Percentiles rank a stretch among this genome's conserved stretches.
These are phyloP conservation scores for Coemansia sp. DNA, from an alignment of 192 early-diverging fungal species.

Conservation along the genomic window DNA sequence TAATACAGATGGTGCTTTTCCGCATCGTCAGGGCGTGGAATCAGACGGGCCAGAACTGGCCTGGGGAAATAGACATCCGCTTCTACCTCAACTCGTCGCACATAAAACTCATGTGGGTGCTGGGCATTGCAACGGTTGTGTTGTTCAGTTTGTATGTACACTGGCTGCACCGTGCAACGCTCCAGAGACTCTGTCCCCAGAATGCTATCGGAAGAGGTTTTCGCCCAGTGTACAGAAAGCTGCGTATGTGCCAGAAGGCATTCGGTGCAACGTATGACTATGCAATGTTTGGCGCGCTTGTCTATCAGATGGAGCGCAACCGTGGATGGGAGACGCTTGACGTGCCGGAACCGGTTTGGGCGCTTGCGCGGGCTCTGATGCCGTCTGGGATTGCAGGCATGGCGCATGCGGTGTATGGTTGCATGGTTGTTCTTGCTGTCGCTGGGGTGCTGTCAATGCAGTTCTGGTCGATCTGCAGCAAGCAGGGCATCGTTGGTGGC, in stretches of 20 bases:
- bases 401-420: constrained; percentile 29
- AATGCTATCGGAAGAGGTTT: not conserved
- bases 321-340: constrained; percentile 31
- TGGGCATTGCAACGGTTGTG: constrained; percentile 14
- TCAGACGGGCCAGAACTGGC: constrained; percentile 50
- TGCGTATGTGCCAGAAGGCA: constrained; percentile 12
- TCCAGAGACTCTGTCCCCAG: not conserved
- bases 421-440: not conserved
- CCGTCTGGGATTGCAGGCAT: constrained; percentile 24
- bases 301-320: constrained; percentile 45
- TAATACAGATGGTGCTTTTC: constrained; percentile 45
- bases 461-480: not conserved
- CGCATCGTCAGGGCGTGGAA: constrained; percentile 48
- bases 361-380: constrained; percentile 9
- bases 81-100: constrained; percentile 24
- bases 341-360: constrained; percentile 7
- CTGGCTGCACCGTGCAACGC: constrained; percentile 20
- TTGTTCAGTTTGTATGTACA: constrained; percentile 12
- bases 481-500: not conserved
- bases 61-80: constrained; percentile 43
- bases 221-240: not conserved
- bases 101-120: constrained; percentile 26
- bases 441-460: not conserved
- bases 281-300: constrained; percentile 26
- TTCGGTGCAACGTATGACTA: constrained; percentile 24